phyloP scores from a whole-genome alignment of 306 rosid genomes.

The Citrullus colocynthis region DNA sequence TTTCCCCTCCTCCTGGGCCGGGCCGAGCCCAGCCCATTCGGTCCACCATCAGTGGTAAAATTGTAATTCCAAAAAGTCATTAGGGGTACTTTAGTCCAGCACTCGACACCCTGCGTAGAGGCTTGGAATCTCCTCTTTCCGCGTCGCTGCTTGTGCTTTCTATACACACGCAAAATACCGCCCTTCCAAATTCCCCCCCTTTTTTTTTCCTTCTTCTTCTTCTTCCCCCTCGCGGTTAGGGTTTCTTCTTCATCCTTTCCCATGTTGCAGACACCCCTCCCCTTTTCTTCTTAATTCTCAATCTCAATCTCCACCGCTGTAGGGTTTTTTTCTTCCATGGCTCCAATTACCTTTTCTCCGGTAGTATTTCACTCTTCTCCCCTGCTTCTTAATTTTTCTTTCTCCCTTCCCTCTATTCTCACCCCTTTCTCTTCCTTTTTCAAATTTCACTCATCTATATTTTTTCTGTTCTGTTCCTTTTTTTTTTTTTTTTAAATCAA shows the following conservation, averaged over 20 bases:
- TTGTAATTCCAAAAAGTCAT: not conserved
- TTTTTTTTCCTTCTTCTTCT: not conserved
- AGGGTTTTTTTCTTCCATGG: constrained; percentile 19
- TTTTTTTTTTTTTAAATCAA: not conserved
- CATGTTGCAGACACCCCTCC: constrained; percentile 19
- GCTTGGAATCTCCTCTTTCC: constrained; percentile 9
- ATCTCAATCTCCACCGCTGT: constrained; percentile 11
- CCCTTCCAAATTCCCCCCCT: not conserved
- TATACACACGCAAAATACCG: constrained; percentile 4
- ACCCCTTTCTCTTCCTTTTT: not conserved
- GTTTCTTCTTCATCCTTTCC: constrained; percentile 29
- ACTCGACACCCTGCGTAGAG: constrained; percentile 1
- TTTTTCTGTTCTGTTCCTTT: not conserved
- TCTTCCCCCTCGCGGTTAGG: constrained; percentile 36
- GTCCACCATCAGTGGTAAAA: not conserved
- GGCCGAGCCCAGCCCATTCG: not conserved
- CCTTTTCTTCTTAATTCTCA: constrained; percentile 3
- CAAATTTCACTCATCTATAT: not conserved
- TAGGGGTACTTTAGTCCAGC: not conserved
- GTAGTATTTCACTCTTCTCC: constrained; percentile 2
- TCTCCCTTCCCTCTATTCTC: not conserved
- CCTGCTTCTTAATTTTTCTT: not conserved
- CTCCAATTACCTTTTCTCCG: constrained; percentile 15
- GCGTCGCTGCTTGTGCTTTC: not conserved
- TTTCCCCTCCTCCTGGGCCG: not conserved